phyloP scores from a whole-genome alignment of 2,329 filamentous ascomycete genomes.

The Epichloe baconii region DNA sequence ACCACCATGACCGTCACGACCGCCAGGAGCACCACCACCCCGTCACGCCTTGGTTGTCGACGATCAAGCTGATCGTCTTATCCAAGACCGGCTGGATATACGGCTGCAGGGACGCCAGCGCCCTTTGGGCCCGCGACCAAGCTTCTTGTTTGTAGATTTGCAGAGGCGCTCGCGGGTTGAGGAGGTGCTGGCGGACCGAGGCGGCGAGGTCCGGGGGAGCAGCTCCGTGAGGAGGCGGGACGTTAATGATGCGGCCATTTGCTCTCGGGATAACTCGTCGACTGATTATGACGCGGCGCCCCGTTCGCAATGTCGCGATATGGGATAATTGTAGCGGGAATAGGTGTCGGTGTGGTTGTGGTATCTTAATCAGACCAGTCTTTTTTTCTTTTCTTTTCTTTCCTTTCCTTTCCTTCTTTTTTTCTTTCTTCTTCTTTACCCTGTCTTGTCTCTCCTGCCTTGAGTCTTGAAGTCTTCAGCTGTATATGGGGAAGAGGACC shows the following conservation, averaged over 20 bases:
- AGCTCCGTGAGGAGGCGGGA: slow-evolving; percentile 25
- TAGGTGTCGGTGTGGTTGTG: no score
- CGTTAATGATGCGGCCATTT: slow-evolving; percentile 20
- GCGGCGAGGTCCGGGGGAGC: slow-evolving; percentile 30
- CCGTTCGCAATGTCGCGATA: no score
- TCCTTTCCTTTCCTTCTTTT: no score
- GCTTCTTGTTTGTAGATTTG: slow-evolving; percentile 26
- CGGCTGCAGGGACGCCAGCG: slow-evolving; percentile 23
- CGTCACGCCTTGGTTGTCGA: slow-evolving; percentile 21
- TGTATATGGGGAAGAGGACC: no score
- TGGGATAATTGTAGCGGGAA: no score
- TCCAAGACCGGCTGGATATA: slow-evolving; percentile 31
- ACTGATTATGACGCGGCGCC: no score
- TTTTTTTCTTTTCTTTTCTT: no score
- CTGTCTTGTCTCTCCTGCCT: no score
- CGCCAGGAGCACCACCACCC: slow-evolving; percentile 20
- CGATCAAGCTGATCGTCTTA: slow-evolving; percentile 20
- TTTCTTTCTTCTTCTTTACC: no score
- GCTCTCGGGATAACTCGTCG: no score
- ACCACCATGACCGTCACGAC: slow-evolving; percentile 43
- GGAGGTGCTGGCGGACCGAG: slow-evolving; percentile 32
- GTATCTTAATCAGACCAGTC: no score
- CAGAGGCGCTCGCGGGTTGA: slow-evolving; percentile 32
- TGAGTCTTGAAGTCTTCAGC: no score
- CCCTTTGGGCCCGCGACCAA: slow-evolving; percentile 15